A percentile compares a stretch with the other conserved stretches of the same genome.
phyloP scores from a whole-genome alignment of 2,329 filamentous ascomycete species.

The Venturiaceae sp. region DNA sequence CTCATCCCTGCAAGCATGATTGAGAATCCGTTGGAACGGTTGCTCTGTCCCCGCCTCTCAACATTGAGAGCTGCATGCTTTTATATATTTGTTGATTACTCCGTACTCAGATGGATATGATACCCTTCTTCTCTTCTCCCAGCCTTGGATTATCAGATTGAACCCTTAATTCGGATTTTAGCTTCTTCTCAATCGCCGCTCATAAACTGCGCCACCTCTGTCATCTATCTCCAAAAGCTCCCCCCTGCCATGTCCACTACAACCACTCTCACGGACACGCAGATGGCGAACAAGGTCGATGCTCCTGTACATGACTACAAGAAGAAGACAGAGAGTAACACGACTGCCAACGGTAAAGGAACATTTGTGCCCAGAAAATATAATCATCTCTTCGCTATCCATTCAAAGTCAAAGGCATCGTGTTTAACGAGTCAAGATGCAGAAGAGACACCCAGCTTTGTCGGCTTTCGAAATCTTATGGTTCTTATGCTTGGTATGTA shows the following conservation, averaged over 20 bases:
- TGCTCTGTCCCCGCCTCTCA: neutral
- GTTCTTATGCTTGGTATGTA: constrained; percentile 73
- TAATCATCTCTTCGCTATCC: constrained; percentile 83
- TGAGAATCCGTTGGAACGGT: neutral
- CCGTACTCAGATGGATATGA: neutral
- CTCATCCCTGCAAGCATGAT: neutral
- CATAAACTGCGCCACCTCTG: neutral
- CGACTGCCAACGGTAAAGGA: neutral
- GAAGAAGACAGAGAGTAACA: neutral
- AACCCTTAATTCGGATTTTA: neutral
- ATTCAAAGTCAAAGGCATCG: constrained; percentile 62
- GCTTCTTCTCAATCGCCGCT: neutral
- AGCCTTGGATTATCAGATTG: neutral
- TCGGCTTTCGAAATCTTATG: constrained; percentile 94
- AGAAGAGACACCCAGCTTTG: constrained; percentile 64
- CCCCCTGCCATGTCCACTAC: neutral
- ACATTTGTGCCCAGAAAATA: constrained; percentile 49
- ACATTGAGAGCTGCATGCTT: neutral
- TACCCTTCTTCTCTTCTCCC: neutral
- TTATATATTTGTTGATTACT: no score
- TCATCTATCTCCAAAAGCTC: neutral
- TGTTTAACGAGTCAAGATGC: constrained; percentile 75
- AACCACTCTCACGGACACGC: neutral
- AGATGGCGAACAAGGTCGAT: neutral
- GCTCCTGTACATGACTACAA: neutral